A percentile compares a stretch with the other conserved stretches of the same genome.
phyloP scores from a whole-genome alignment of 495 filamentous ascomycete genomes.

The Zalerion maritima region DNA sequence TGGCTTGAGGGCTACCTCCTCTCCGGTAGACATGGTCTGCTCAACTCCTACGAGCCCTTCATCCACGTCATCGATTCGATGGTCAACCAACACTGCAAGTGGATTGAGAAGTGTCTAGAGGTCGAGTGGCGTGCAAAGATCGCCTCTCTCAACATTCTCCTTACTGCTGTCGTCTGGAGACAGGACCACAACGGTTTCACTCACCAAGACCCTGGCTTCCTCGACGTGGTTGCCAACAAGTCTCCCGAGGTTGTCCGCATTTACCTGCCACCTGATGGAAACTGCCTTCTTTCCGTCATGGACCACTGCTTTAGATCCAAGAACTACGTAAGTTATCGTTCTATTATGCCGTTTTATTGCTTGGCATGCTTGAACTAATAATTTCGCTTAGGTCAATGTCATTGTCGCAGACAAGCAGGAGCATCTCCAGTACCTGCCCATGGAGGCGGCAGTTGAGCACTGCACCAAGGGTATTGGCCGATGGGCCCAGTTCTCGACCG shows the following conservation, averaged over 20 bases:
- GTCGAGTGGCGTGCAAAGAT: constrained; percentile 55
- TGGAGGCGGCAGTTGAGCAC: constrained; percentile 52
- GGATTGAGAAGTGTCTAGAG: constrained; percentile 61
- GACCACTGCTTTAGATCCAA: constrained; percentile 49
- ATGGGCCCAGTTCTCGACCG: constrained; percentile 35
- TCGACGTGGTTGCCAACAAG: constrained; percentile 62
- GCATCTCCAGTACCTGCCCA: constrained; percentile 54
- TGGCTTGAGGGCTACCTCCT: constrained; percentile 66
- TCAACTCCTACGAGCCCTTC: constrained; percentile 68
- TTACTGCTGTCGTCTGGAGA: constrained; percentile 61
- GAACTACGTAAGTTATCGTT: constrained; percentile 31
- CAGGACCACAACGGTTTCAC: constrained; percentile 74
- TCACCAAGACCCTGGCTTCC: constrained; percentile 64
- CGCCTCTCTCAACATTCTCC: constrained; percentile 57
- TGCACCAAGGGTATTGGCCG: constrained; percentile 54
- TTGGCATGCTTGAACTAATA: constrained; percentile 45
- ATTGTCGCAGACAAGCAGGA: constrained; percentile 63
- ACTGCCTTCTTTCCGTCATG: constrained; percentile 51
- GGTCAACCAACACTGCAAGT: constrained; percentile 72
- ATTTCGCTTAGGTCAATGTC: constrained; percentile 61
- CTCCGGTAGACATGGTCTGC: constrained; percentile 51
- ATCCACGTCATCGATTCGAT: constrained; percentile 68
- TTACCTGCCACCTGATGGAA: constrained; percentile 62
- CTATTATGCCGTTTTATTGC: neutral
- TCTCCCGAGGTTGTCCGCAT: constrained; percentile 60